Conservation (phyloP, 495 filamentous ascomycete species). For the Chaetomium fimeti region DNA sequence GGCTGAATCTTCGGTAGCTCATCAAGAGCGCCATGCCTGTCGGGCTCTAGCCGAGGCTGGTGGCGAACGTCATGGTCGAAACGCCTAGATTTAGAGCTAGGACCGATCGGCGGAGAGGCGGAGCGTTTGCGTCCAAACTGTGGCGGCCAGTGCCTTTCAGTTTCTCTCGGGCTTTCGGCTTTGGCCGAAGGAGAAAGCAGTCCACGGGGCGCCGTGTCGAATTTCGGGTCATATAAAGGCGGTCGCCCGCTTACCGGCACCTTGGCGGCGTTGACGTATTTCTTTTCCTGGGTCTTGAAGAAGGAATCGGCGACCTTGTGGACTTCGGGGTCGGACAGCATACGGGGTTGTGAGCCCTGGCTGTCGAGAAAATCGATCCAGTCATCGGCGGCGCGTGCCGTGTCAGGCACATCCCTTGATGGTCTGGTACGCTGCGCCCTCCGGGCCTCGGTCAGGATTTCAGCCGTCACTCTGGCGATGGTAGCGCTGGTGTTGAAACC, state of each 20-base stretch:
- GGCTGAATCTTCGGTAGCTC: neutral
- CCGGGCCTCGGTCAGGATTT: constrained; percentile 25
- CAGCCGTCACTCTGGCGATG: constrained; percentile 9
- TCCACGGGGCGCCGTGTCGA: neutral
- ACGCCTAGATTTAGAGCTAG: constrained; percentile 13
- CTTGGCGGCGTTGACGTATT: constrained; percentile 20
- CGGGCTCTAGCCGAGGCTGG: neutral
- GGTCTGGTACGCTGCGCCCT: constrained; percentile 16
- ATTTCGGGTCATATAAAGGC: neutral
- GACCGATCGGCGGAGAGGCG: constrained; percentile 2
- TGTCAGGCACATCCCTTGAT: constrained; percentile 17
- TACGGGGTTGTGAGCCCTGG: neutral
- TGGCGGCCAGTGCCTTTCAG: neutral
- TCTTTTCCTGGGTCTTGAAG: constrained; percentile 20
- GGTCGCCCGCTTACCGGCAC: constrained; percentile 11
- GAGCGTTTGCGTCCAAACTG: constrained; percentile 21
- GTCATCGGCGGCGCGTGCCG: constrained; percentile 26
- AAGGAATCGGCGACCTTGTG: constrained; percentile 13
- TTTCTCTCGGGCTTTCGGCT: neutral
- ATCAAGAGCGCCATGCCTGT: constrained; percentile 1
- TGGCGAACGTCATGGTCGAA: neutral
- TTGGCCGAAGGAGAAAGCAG: neutral
- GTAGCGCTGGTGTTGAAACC: constrained; percentile 21
- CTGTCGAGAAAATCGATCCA: constrained; percentile 31
- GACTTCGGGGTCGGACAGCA: constrained; percentile 6